These are phyloP conservation scores for Pyrenochaeta sp. DNA, from an alignment of 2,329 filamentous ascomycete genomes.

Conservation along the genomic window DNA sequence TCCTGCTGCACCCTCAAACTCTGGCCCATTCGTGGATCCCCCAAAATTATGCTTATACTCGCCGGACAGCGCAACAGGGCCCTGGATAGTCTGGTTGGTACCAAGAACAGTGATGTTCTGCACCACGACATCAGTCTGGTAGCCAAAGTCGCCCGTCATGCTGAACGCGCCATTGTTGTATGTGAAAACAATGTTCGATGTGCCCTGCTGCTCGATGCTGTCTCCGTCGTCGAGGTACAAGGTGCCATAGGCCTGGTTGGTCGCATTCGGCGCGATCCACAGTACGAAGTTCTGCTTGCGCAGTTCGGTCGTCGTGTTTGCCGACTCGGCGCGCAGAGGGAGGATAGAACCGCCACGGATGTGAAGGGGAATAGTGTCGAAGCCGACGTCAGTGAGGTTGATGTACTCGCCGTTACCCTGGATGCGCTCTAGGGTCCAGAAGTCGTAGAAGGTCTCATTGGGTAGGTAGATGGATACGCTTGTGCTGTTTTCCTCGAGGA, in stretches of 20 bases:
- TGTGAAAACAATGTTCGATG: conserved; percentile 65
- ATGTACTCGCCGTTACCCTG: conserved; percentile 56
- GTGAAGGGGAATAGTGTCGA: conserved; percentile 68
- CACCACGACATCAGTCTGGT: conserved; percentile 39
- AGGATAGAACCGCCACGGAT: conserved; percentile 70
- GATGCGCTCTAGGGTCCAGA: conserved; percentile 60
- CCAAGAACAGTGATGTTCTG: conserved; percentile 39
- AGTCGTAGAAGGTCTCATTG: conserved; percentile 67
- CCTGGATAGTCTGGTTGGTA: conserved; percentile 58
- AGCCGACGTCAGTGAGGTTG: conserved; percentile 56
- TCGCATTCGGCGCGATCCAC: conserved; percentile 68
- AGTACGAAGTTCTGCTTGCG: conserved; percentile 74
- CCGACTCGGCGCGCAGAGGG: conserved; percentile 62
- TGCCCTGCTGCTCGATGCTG: conserved; percentile 65
- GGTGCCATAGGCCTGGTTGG: conserved; percentile 70
- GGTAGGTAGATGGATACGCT: conserved; percentile 64
- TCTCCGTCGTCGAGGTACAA: conserved; percentile 82
- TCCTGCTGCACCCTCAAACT: conserved; percentile 12
- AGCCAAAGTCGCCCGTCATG: conserved; percentile 64
- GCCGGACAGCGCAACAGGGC: conserved; percentile 51
- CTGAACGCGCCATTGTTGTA: conserved; percentile 64
- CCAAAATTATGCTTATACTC: conserved; percentile 23
- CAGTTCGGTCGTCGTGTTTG: conserved; percentile 69
- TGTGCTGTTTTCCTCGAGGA: conserved; percentile 61
- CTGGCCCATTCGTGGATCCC: conserved; percentile 5